phyloP scores from a whole-genome alignment of 192 early-diverging fungal genomes.

The Kappamyces sp. region DNA sequence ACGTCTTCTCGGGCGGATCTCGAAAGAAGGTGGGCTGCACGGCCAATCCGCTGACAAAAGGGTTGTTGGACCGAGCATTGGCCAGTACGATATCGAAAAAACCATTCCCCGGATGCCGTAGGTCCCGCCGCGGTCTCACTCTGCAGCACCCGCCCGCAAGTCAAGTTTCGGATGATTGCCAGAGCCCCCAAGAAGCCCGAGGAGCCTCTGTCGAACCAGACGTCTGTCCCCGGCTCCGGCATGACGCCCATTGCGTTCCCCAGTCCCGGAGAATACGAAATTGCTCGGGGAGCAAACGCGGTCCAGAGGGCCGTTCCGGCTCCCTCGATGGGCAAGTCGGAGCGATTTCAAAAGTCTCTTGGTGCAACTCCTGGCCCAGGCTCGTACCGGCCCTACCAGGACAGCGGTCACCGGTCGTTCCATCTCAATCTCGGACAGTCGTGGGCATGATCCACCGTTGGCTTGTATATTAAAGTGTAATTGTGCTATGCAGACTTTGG shows the following conservation, averaged over 20 bases:
- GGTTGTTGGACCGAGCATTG: too few relatives aligned
- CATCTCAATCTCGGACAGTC: slow-evolving; percentile 12
- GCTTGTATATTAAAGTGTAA: too few relatives aligned
- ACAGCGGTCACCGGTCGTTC: background rate
- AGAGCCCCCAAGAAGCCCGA: slow-evolving; percentile 2
- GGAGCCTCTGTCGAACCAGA: slow-evolving; percentile 10
- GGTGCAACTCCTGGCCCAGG: slow-evolving; percentile 1
- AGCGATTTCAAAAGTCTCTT: slow-evolving; percentile 2
- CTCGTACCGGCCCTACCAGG: background rate
- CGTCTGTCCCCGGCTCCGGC: slow-evolving; percentile 2
- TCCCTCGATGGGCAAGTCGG: slow-evolving; percentile 11
- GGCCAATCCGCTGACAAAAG: too few relatives aligned
- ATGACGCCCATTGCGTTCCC: slow-evolving; percentile 16
- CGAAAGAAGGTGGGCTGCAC: too few relatives aligned
- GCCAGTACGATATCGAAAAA: too few relatives aligned
- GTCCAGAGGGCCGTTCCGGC: slow-evolving; percentile 1
- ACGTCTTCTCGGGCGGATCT: too few relatives aligned
- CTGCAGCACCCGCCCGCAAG: background rate
- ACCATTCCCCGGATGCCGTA: too few relatives aligned
- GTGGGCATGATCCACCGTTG: background rate
- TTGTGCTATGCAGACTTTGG: too few relatives aligned
- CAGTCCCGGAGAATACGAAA: slow-evolving; percentile 12
- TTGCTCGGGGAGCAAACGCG: slow-evolving; percentile 5
- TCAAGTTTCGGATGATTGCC: background rate
- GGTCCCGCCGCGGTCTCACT: too few relatives aligned